These are phyloP conservation scores for Talaromyces rugulosus DNA, from an alignment of 2,329 filamentous ascomycete species.

Conservation along the genomic window DNA sequence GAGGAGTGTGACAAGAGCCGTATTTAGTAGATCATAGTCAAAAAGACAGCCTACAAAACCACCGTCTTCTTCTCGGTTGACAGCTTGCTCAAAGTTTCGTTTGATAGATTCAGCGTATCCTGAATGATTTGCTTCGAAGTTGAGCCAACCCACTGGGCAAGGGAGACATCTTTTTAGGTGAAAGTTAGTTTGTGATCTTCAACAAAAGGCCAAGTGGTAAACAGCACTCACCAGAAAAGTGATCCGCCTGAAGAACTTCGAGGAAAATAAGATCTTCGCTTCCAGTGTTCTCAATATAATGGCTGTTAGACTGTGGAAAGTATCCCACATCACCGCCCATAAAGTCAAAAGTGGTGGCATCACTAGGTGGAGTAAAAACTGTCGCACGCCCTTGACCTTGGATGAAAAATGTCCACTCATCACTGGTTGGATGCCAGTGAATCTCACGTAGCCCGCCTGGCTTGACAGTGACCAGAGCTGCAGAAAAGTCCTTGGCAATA, in stretches of 20 bases:
- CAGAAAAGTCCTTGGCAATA: conserved; percentile 67
- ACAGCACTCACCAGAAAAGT: conserved; percentile 50
- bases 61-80: conserved; percentile 46
- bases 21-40: neutral
- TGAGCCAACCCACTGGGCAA: conserved; percentile 47
- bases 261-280: conserved; percentile 72
- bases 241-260: conserved; percentile 68
- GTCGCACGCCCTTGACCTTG: conserved; percentile 67
- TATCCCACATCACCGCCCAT: conserved; percentile 71
- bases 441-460: conserved; percentile 72
- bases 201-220: no score
- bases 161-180: conserved; percentile 39
- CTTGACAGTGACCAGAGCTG: conserved; percentile 66
- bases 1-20: neutral
- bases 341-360: conserved; percentile 72
- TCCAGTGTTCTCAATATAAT: conserved; percentile 74
- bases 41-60: conserved; percentile 17
- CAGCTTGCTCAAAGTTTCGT: conserved; percentile 35
- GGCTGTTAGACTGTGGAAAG: conserved; percentile 71
- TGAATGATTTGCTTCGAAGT: conserved; percentile 56
- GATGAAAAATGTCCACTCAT: conserved; percentile 80
- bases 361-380: conserved; percentile 66
- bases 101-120: conserved; percentile 49
- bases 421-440: conserved; percentile 77
- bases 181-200: neutral